Evolutionary conservation across 148 eudicot species (phyloP), one percentile per base, ranked within the genome.

Genomic region (Camellia japonica): DNA sequence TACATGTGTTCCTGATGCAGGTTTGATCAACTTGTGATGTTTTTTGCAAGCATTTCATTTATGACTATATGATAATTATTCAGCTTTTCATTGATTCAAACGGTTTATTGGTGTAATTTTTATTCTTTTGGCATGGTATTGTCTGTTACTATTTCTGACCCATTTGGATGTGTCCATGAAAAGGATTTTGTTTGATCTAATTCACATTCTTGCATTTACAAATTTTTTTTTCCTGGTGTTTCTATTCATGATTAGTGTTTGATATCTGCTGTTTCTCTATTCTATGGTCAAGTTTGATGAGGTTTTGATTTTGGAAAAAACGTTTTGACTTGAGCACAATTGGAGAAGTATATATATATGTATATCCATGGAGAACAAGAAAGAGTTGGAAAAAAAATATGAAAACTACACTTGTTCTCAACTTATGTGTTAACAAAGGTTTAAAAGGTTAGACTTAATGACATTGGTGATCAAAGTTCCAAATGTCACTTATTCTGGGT

Each of bases 1-100:
- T 92, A 61, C 92, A 92, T 52, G 81, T 90, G 78, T 88, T 92
- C 83, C 82, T 90, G 79, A 87, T 85, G 92, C 94, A 92, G 97
- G 97, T 92, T 23, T 54, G 85, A 70, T 82, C 71, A 60, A 62
- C 19, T 47, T 11, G 38, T 52, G 8, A 58, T 14, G n/a, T 76
- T 20, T 63, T 44, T 49, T 16, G 4, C 66, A 43, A 16, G 13
- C 55, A 75, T 67, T 43, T n/a, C 44, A 20, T 67, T 0, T 4
- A 66, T 10, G 46, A 16, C 20, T 18, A 23, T 38, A 3, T 6
- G 61, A 18, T 56, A 78, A 18, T 74, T 66, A 0, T 47, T 77
- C 14, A 65, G 54, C 10, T 44, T 81, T 30, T 68, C n/a, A 38
- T 58, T 20, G 41, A 38, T 70, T 69, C 16, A 6, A 76, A 56